Evolutionary conservation across 2,329 filamentous ascomycete genomes (phyloP), one percentile per base, ranked within the genome.

Genomic region (Cercospora sp.): DNA sequence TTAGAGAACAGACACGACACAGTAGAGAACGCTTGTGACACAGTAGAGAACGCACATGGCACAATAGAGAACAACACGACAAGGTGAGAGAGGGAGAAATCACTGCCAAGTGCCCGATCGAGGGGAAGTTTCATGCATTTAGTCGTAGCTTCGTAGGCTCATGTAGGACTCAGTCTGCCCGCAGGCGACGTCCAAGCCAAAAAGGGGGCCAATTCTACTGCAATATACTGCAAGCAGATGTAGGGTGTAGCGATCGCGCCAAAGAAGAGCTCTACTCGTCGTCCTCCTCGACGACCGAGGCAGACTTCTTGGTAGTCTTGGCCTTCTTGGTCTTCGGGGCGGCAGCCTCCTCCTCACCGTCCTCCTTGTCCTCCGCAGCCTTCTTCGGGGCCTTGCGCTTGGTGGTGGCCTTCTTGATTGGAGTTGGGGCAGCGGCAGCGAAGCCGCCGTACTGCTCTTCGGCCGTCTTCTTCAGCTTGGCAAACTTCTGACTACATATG

Each of bases 401-500:
- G 5, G 33, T 16, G 5, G 33, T 16, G 1, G 33, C 16, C 33
- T 40, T 73, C 61, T 67, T 74, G 3, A 42, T 20, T 12, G 66
- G n/a, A 3, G 51, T 23, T 6, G 40, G 61, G 31, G 40, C 66
- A 9, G 61, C 57, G 66, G 62, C 60, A 63, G 8, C 33, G 69
- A 68, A 40, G 33, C 2, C 33, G 58, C 72, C 72, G 30, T 70
- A 66, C 20, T 71, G 67, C 40, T 60, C 68, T 63, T 23, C 61
- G 45, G 57, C 61, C 2, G 45, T 67, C 60, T 74, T 74, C 53
- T 71, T 72, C 60, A 74, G 53, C 60, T 73, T 74, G 30, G 72
- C 68, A 57, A 70, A 74, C 48, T 69, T 71, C 57, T 74, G 71
- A 12, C 73, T 74, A 58, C 31, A 23, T 5, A 45, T n/a, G 20